phyloP scores from a whole-genome alignment of 2,329 filamentous ascomycete genomes.

The Ophiostoma tasmaniense region DNA sequence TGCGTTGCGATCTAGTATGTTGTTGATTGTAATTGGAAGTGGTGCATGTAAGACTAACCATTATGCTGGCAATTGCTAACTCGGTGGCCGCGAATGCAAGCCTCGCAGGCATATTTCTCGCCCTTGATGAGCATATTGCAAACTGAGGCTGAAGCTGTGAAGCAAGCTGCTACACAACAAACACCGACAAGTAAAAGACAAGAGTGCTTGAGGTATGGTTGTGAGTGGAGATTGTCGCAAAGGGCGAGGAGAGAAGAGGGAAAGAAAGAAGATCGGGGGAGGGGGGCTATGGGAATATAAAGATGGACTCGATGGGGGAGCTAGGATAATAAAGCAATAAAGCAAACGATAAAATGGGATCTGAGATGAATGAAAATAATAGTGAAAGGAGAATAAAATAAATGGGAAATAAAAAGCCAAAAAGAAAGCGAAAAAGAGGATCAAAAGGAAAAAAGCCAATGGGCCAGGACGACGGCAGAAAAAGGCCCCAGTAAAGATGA shows the following conservation, averaged over 20 bases:
- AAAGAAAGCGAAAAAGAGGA: constrained; percentile 1
- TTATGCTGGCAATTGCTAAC: constrained; percentile 97
- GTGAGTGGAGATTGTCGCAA: constrained; percentile 15
- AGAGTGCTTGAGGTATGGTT: constrained; percentile 7
- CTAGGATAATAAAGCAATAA: constrained; percentile 7
- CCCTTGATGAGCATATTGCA: constrained; percentile 73
- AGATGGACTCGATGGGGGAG: background rate
- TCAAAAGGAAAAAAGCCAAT: background rate
- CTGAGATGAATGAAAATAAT: background rate
- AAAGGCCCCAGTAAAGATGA: constrained; percentile 8
- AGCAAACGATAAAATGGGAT: constrained; percentile 5
- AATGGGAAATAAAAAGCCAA: constrained; percentile 7
- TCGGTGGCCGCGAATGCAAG: constrained; percentile 94
- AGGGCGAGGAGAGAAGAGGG: constrained; percentile 4
- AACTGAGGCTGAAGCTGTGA: background rate
- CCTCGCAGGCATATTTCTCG: constrained; percentile 96
- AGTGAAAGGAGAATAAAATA: background rate
- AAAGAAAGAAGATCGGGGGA: background rate
- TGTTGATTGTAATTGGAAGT: background rate
- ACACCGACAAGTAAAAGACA: background rate
- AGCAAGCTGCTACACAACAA: constrained; percentile 1
- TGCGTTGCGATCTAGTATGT: background rate
- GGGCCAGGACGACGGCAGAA: constrained; percentile 7
- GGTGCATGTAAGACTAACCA: constrained; percentile 53
- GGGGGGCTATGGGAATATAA: constrained; percentile 9